Conservation (phyloP, 768 basidiomycete species). For the Trametopsis cervina region DNA sequence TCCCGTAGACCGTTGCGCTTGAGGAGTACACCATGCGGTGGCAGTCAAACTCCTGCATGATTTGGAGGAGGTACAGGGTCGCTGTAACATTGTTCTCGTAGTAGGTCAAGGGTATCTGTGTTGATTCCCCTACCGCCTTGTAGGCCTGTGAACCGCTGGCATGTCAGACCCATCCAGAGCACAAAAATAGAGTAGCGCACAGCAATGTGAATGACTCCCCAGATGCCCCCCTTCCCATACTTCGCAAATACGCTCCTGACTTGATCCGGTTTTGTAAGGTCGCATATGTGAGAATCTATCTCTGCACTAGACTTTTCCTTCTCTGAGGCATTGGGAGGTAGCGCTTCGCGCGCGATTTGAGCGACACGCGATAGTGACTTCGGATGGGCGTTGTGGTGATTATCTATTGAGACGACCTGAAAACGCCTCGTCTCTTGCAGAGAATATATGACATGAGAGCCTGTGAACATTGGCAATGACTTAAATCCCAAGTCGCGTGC, state of each 20-base stretch:
- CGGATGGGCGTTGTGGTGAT: slow-evolving; percentile 87
- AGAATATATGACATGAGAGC: slow-evolving; percentile 88
- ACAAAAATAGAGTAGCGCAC: slow-evolving; percentile 38
- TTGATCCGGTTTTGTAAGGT: slow-evolving; percentile 68
- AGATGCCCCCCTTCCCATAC: slow-evolving; percentile 86
- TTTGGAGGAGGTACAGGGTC: slow-evolving; percentile 78
- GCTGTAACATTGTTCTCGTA: slow-evolving; percentile 93
- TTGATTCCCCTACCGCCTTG: slow-evolving; percentile 97
- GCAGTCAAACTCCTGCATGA: slow-evolving; percentile 82
- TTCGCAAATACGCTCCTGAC: slow-evolving; percentile 74
- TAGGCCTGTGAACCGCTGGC: slow-evolving; percentile 53
- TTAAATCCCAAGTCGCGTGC: slow-evolving; percentile 7
- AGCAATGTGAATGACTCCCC: slow-evolving; percentile 95
- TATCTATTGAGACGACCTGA: slow-evolving; percentile 93
- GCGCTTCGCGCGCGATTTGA: slow-evolving; percentile 68
- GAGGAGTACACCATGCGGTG: slow-evolving; percentile 93
- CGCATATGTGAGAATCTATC: slow-evolving; percentile 63
- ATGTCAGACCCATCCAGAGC: background rate
- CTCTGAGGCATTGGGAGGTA: slow-evolving; percentile 59
- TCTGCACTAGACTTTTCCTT: slow-evolving; percentile 65
- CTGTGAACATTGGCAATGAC: slow-evolving; percentile 30
- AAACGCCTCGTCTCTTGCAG: slow-evolving; percentile 83
- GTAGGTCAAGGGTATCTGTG: slow-evolving; percentile 87
- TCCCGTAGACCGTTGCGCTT: slow-evolving; percentile 97
- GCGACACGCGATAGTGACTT: slow-evolving; percentile 68